Base-by-base conservation (phyloP, 108 stramenopile genomes). In the Fragilariopsis cylindrus region DNA sequence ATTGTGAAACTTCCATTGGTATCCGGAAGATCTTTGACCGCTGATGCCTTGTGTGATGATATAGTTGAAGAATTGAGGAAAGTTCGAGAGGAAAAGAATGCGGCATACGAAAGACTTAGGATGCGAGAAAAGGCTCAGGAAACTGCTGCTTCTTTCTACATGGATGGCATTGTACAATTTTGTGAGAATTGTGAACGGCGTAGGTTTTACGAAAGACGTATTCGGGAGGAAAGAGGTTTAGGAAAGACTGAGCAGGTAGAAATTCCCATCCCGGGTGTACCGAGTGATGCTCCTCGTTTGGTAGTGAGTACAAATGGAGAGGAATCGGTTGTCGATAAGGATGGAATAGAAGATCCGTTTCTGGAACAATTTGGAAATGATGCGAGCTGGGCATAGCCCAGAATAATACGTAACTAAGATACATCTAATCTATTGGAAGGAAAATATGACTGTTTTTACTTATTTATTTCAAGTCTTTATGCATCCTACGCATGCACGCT, bases 141-240 rank as follows among this genome's bases (percentile, higher is more conserved):
- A 8, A 30, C 15, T 8, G 46, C 3, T 43, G 47, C 42, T 6
- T 58, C 69, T 11, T 45, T 67, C 4, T 82, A 76, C 47, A 58
- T 83, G 70, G 70, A 83, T 19, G 74, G 57, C 6, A 75, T 83
- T 62, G 55, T 48, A 3, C 68, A 39, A 16, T 83, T 83, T 69
- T 46, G 43, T 19, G 47, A 78, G 39, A 78, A 83, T 72, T 83
- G 82, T 53, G 66, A 83, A 65, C 82, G 77, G 21, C 82, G 82
- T 13, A 42, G 65, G 5, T 71, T 40, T 44, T 40, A 43, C 6
- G 77, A 83, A 69, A 63, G 69, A 58, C 41, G 49, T 41, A 52
- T 78, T 11, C 76, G 72, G 40, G 68, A 74, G 53, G 73, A 77
- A 58, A 71, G 44, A 9, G 71, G 71, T 53, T 69, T 76, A 15